phyloP scores from a whole-genome alignment of 2,329 filamentous ascomycete genomes.

The Pyricularia grisea region DNA sequence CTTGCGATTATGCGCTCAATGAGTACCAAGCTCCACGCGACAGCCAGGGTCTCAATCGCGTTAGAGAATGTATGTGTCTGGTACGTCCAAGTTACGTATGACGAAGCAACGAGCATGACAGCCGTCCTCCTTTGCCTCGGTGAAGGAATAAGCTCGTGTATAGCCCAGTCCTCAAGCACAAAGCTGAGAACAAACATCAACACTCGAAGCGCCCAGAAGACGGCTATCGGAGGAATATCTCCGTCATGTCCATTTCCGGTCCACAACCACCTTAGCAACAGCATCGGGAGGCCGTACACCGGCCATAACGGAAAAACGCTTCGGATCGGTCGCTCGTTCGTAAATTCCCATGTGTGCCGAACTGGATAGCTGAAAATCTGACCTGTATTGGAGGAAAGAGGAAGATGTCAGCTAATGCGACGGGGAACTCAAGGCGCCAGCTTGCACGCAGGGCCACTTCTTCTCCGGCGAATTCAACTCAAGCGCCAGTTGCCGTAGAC shows the following conservation, averaged over 20 bases:
- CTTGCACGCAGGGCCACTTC: not conserved
- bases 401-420: not conserved
- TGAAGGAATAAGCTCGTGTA: constrained; percentile 80
- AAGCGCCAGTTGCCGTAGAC: not conserved
- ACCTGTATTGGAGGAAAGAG: constrained; percentile 40
- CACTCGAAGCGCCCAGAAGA: constrained; percentile 82
- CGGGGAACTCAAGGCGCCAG: not conserved
- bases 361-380: constrained; percentile 89
- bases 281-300: constrained; percentile 88
- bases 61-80: constrained; percentile 99
- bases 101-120: constrained; percentile 80
- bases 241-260: constrained; percentile 70
- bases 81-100: constrained; percentile 98
- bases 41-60: constrained; percentile 85
- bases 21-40: constrained; percentile 88
- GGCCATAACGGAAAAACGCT: constrained; percentile 97
- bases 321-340: constrained; percentile 75
- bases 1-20: constrained; percentile 77
- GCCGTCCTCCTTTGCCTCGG: constrained; percentile 63
- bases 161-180: constrained; percentile 94
- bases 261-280: constrained; percentile 86
- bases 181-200: constrained; percentile 95
- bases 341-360: constrained; percentile 93
- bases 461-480: not conserved
- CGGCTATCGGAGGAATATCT: constrained; percentile 70